Evolutionary conservation across 108 stramenopile species (phyloP).

Genomic region (Bacterosira constricta): DNA sequence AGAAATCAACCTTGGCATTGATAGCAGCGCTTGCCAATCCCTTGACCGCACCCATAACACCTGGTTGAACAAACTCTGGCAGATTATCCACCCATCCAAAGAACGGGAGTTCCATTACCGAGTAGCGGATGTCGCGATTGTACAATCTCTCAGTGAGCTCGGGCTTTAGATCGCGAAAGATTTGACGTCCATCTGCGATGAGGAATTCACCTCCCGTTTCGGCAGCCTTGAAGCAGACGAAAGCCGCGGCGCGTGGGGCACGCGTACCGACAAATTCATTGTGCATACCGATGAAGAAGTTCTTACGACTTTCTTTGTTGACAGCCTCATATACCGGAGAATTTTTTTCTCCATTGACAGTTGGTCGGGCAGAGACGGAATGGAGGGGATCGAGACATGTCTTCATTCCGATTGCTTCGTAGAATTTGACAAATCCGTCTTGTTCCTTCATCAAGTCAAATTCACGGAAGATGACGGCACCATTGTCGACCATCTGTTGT

Average conservation of each 20-base stretch:
- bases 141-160: constrained; percentile 80
- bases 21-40: constrained; percentile 79
- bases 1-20: constrained; percentile 91
- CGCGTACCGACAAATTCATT: constrained; percentile 92
- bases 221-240: constrained; percentile 92
- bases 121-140: constrained; percentile 80
- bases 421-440: constrained; percentile 82
- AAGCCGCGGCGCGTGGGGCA: constrained; percentile 87
- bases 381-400: constrained; percentile 88
- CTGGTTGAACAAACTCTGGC: constrained; percentile 61
- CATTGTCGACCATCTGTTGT: constrained; percentile 64
- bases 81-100: constrained; percentile 84
- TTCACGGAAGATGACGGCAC: constrained; percentile 82
- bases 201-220: constrained; percentile 91
- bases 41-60: constrained; percentile 66
- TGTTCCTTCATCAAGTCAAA: constrained; percentile 86
- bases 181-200: constrained; percentile 81
- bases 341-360: constrained; percentile 82
- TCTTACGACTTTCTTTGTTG: constrained; percentile 90
- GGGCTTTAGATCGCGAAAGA: constrained; percentile 78
- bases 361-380: constrained; percentile 83
- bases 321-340: constrained; percentile 90
- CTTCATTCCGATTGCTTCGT: constrained; percentile 81
- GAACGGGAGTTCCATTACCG: constrained; percentile 91
- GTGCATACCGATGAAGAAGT: constrained; percentile 95